Conservation (phyloP, 2,329 filamentous ascomycete species). For the Blastomyces gilchristii region DNA sequence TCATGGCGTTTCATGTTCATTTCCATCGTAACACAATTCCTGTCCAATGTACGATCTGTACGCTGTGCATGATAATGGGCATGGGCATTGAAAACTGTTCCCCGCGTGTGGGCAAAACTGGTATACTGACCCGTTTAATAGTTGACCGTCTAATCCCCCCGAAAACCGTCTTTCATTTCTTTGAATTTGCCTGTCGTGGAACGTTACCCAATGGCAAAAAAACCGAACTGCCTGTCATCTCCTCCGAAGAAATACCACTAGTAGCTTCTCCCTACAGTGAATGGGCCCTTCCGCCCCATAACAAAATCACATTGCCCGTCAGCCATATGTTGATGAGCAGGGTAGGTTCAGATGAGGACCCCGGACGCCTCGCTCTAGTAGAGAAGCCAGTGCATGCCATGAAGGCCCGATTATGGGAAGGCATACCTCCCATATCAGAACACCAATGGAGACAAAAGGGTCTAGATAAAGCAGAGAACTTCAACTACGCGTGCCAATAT, state of each 20-base stretch:
- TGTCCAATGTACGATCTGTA: not conserved
- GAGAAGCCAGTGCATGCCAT: constrained; percentile 21
- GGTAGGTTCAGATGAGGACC: constrained; percentile 14
- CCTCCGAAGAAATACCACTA: constrained; percentile 8
- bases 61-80: not conserved
- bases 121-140: constrained; percentile 6
- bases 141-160: constrained; percentile 24
- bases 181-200: constrained; percentile 12
- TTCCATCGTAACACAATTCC: not conserved
- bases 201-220: constrained; percentile 18
- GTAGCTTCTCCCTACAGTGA: constrained; percentile 5
- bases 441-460: constrained; percentile 20
- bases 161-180: constrained; percentile 18
- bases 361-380: constrained; percentile 14
- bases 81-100: not conserved
- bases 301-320: not conserved
- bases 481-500: constrained; percentile 20
- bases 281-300: constrained; percentile 6
- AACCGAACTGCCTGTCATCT: constrained; percentile 9
- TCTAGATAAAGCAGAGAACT: constrained; percentile 15
- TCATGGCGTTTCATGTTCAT: not conserved
- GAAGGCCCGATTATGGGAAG: constrained; percentile 21
- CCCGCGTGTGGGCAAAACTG: not conserved
- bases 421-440: constrained; percentile 21
- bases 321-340: constrained; percentile 10